Evolutionary conservation across 148 eudicot genomes (phyloP).

Genomic region (Amaranthus hypochondriacus): DNA sequence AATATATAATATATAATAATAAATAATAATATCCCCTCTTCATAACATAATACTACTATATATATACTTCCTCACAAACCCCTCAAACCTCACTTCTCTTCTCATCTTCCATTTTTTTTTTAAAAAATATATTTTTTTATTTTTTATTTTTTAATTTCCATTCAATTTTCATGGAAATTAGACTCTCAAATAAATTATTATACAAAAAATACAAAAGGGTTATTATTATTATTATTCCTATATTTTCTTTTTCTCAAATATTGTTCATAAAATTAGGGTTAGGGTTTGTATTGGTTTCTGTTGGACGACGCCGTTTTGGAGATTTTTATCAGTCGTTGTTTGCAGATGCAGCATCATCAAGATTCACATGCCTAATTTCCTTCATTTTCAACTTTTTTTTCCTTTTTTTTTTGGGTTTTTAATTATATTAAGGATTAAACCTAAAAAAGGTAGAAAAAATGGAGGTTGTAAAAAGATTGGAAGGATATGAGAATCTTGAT

Average conservation of each 20-base stretch:
- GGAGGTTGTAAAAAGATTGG: neutral
- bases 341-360: conserved; percentile 89
- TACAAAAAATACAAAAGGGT: too few species aligned
- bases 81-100: neutral
- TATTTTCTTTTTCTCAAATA: too few species aligned
- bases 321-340: conserved; percentile 39
- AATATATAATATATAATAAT: too few species aligned
- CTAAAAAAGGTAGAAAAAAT: neutral
- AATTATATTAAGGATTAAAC: neutral
- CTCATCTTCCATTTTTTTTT: conserved; percentile 1
- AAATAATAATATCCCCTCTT: conserved; percentile 8
- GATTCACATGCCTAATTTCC: conserved; percentile 54
- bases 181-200: too few species aligned
- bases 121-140: neutral
- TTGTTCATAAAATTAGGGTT: conserved; percentile 25
- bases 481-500: conserved; percentile 86
- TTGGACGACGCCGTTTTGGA: neutral
- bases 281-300: conserved; percentile 15
- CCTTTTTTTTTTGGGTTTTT: neutral
- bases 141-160: too few species aligned
- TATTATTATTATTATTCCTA: too few species aligned
- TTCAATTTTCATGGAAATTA: too few species aligned
- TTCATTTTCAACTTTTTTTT: conserved; percentile 1
- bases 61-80: neutral
- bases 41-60: neutral